Evolutionary conservation across 2,329 filamentous ascomycete genomes (phyloP).

Genomic region (Talaromyces sp.): DNA sequence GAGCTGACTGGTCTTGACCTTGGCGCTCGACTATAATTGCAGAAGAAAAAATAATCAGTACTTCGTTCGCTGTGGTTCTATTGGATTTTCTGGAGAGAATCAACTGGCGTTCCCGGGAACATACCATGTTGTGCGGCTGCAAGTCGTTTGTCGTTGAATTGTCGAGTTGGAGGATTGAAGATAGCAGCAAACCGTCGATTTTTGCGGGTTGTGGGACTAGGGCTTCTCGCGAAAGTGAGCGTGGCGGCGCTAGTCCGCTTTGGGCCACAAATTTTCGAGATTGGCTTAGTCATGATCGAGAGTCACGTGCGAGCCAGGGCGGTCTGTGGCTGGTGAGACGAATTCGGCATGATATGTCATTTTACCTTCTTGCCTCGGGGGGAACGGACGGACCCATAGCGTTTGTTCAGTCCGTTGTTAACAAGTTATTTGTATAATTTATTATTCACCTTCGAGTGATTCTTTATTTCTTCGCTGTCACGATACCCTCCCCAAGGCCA

Average conservation of each 20-base stretch:
- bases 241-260: slow-evolving; percentile 3
- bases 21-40: slow-evolving; percentile 51
- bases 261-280: background rate
- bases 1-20: slow-evolving; percentile 93
- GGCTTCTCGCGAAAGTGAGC: slow-evolving; percentile 28
- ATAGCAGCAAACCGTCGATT: slow-evolving; percentile 30
- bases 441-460: background rate
- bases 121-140: slow-evolving; percentile 40
- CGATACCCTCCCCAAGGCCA: background rate
- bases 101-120: slow-evolving; percentile 13
- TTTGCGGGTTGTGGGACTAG: slow-evolving; percentile 40
- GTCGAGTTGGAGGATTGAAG: slow-evolving; percentile 39
- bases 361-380: background rate
- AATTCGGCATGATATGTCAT: background rate
- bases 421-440: background rate
- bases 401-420: background rate
- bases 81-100: background rate
- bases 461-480: background rate
- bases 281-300: background rate
- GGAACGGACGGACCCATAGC: background rate
- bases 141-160: slow-evolving; percentile 39
- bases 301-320: background rate
- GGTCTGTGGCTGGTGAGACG: slow-evolving; percentile 7
- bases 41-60: slow-evolving; percentile 13
- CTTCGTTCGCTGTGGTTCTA: slow-evolving; percentile 13